Evolutionary conservation across 2,329 filamentous ascomycete genomes (phyloP), one percentile per base, ranked within the genome.

Genomic region (Phaeophleospora eucalypticola): DNA sequence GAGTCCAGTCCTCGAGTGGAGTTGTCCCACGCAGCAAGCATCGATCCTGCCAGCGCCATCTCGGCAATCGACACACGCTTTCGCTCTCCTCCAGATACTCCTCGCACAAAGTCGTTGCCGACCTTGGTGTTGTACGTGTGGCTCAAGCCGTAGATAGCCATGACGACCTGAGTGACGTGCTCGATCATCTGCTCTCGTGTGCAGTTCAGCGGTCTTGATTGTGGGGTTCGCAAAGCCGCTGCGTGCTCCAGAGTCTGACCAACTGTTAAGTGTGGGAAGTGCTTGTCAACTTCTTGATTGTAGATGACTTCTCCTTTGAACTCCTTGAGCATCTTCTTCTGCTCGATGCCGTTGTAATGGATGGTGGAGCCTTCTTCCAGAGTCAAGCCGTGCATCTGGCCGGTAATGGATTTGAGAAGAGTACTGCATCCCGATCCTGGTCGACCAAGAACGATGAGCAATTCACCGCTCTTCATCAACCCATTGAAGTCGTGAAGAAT

Each of bases 61-160:
- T 83, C 80, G 1, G 79, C 77, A 47, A 83, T 81, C 40, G 71
- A 76, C 7, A 83, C 80, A 64, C 81, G 73, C 60, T 83, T 83
- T 40, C 61, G 55, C 48, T 65, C 63, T 41, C 60, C 61, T 51
- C 81, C 81, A 20, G 75, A 80, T 4, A 84, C 80, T 24, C 81
- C 80, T 17, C 80, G 73, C 14, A 83, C 72, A 51, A 76, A 82
- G 39, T 82, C 78, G 55, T 81, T 71, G 27, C 76, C 76, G 6
- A 80, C 75, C 49, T 74, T 76, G 4, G 76, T 79, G 45, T 78
- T 72, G 52, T 71, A 67, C 0, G 80, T 82, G 53, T 82, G 79
- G 2, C 66, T 72, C 12, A 78, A 67, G 27, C 75, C 79, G 37
- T 79, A 73, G 18, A 75, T 70, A 0, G 74, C 68, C 75, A 79